A percentile compares a stretch with the other conserved stretches of the same genome.
These are phyloP conservation scores for Salix koriyanagi DNA, from an alignment of 345 rosid genomes.

Conservation along the genomic window DNA sequence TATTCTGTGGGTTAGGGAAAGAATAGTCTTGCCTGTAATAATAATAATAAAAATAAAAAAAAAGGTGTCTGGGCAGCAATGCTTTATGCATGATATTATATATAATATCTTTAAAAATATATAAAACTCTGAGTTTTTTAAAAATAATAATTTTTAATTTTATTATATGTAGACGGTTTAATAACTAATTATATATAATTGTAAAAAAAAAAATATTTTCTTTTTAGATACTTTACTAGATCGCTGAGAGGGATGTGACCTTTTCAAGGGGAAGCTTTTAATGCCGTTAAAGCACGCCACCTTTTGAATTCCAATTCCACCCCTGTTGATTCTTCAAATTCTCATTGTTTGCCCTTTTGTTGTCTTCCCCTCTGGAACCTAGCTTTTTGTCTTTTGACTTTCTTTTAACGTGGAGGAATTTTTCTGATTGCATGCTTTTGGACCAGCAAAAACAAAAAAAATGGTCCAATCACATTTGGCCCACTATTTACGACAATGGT, in stretches of 20 bases:
- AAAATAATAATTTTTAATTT: too few species aligned
- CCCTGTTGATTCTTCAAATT: not conserved
- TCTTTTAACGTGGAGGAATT: not conserved
- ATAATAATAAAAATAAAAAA: too few species aligned
- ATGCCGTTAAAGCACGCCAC: constrained; percentile 47
- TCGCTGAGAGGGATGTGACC: not conserved
- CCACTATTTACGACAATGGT: not conserved
- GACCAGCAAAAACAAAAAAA: not conserved
- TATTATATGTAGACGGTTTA: too few species aligned
- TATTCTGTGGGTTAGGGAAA: too few species aligned
- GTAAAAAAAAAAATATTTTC: not conserved
- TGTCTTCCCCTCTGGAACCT: constrained; percentile 9
- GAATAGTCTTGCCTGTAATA: too few species aligned
- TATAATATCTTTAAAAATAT: too few species aligned
- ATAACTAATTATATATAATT: too few species aligned
- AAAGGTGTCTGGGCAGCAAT: too few species aligned
- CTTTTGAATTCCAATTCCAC: constrained; percentile 24
- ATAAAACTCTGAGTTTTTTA: too few species aligned
- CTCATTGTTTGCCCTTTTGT: constrained; percentile 6
- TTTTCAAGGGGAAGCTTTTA: constrained; percentile 9
- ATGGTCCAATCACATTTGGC: not conserved
- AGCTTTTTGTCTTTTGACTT: constrained; percentile 14
- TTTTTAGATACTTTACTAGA: not conserved
- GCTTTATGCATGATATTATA: too few species aligned
- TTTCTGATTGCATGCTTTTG: not conserved